Conservation (phyloP, 495 filamentous ascomycete species). For the Chaetomium cochliodes region DNA sequence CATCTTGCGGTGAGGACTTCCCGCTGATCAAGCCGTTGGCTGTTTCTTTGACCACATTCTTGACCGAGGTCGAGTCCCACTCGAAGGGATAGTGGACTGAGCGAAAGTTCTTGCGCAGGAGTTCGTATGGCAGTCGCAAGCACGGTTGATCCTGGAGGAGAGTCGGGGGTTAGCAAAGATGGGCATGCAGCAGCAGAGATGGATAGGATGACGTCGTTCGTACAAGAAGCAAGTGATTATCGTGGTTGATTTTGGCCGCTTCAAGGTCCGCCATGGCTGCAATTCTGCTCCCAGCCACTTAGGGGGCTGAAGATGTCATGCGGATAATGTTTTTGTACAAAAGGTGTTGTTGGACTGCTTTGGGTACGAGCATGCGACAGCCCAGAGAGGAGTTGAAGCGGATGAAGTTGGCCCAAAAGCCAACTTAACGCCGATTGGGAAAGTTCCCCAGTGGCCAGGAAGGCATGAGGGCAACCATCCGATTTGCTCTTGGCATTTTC, state of each 20-base stretch:
- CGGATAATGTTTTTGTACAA: neutral
- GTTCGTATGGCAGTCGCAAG: conserved; percentile 84
- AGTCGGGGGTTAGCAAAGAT: conserved; percentile 1
- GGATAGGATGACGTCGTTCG: conserved; percentile 23
- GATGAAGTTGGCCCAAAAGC: neutral
- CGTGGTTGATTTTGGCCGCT: conserved; percentile 48
- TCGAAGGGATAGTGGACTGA: conserved; percentile 79
- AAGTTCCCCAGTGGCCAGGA: neutral
- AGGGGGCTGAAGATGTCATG: neutral
- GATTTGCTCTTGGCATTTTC: conserved; percentile 10
- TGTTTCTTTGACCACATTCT: conserved; percentile 65
- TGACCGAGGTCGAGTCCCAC: conserved; percentile 67
- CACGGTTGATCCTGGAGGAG: conserved; percentile 82
- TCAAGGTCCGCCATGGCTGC: conserved; percentile 46
- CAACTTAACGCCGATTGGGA: neutral
- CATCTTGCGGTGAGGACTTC: conserved; percentile 60
- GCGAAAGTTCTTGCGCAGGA: conserved; percentile 91
- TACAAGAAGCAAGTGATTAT: conserved; percentile 50
- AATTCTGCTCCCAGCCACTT: neutral
- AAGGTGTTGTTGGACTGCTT: neutral
- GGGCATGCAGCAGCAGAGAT: neutral
- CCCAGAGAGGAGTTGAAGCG: neutral
- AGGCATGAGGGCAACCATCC: conserved; percentile 9
- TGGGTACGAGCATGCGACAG: neutral
- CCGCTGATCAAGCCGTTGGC: conserved; percentile 64